Conservation (phyloP, 2,329 filamentous ascomycete genomes). For the Sporothrix curviconia region DNA sequence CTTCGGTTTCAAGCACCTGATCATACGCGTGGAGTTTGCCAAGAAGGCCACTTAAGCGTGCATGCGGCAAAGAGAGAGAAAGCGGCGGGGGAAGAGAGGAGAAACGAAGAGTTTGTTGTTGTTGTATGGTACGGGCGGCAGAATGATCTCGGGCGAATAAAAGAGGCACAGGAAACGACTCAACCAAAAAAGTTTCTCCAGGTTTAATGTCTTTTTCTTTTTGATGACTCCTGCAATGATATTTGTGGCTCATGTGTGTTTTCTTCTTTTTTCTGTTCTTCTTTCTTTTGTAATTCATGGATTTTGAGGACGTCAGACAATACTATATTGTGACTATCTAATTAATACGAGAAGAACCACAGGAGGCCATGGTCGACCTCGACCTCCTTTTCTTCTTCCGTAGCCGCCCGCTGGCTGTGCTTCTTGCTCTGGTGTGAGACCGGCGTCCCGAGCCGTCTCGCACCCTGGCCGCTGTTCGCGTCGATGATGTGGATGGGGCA, state of each 20-base stretch:
- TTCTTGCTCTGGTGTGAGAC: background rate
- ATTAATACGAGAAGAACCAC: conserved; percentile 12
- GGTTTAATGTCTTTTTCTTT: too few species aligned
- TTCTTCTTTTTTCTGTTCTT: background rate
- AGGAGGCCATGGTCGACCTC: conserved; percentile 10
- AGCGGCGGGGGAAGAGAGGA: background rate
- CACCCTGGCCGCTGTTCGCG: background rate
- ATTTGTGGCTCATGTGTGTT: background rate
- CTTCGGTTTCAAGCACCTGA: conserved; percentile 82
- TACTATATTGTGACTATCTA: too few species aligned
- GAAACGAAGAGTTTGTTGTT: too few species aligned
- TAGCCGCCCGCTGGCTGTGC: background rate
- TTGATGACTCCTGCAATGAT: background rate
- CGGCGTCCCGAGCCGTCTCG: background rate
- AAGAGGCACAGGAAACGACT: background rate
- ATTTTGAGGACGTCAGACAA: too few species aligned
- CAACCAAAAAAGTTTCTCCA: background rate
- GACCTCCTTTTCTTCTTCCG: conserved; percentile 3
- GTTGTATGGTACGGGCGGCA: too few species aligned
- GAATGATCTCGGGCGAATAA: too few species aligned
- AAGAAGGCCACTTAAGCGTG: conserved; percentile 57
- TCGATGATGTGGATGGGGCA: background rate
- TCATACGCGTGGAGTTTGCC: conserved; percentile 80
- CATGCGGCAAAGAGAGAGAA: background rate
- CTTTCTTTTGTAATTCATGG: conserved; percentile 4